A percentile compares a stretch with the other conserved stretches of the same genome.
Conservation (phyloP, 2,329 filamentous ascomycete species). For the Coccinonectria pachysandricola region DNA sequence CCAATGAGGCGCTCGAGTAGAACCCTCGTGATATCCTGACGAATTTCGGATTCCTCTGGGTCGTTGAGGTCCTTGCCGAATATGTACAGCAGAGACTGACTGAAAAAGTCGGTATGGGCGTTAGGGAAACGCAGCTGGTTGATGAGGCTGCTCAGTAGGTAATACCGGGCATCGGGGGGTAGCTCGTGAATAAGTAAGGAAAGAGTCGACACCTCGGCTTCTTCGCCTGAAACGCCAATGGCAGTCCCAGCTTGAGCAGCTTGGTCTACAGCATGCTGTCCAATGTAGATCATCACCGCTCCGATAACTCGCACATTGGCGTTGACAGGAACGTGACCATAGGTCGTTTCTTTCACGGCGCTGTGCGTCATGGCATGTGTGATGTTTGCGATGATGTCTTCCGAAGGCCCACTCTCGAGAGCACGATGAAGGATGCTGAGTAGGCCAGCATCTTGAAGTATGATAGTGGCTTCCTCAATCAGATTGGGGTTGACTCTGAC, state of each 20-base stretch:
- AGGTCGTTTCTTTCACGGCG: conserved; percentile 47
- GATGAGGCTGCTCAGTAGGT: conserved; percentile 71
- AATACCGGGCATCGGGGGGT: conserved; percentile 69
- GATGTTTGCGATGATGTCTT: conserved; percentile 67
- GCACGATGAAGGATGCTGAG: conserved; percentile 50
- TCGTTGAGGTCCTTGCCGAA: conserved; percentile 68
- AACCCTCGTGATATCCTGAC: conserved; percentile 83
- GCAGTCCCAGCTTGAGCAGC: conserved; percentile 48
- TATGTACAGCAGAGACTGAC: conserved; percentile 70
- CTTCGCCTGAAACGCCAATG: conserved; percentile 32
- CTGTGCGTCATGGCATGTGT: conserved; percentile 59
- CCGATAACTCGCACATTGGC: conserved; percentile 67
- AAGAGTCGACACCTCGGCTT: conserved; percentile 57
- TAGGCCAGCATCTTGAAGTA: conserved; percentile 44
- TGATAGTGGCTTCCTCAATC: conserved; percentile 50
- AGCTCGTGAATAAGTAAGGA: conserved; percentile 68
- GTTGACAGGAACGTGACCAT: conserved; percentile 55
- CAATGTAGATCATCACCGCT: conserved; percentile 75
- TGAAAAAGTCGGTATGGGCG: conserved; percentile 86
- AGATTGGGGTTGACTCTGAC: conserved; percentile 57
- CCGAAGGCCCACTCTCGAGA: conserved; percentile 50
- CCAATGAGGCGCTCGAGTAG: conserved; percentile 80
- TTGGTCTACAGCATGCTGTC: conserved; percentile 56
- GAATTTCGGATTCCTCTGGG: conserved; percentile 69
- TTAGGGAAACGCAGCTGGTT: conserved; percentile 91